Conservation (phyloP, 2,329 filamentous ascomycete species). For the Hymenoscyphus occultus region DNA sequence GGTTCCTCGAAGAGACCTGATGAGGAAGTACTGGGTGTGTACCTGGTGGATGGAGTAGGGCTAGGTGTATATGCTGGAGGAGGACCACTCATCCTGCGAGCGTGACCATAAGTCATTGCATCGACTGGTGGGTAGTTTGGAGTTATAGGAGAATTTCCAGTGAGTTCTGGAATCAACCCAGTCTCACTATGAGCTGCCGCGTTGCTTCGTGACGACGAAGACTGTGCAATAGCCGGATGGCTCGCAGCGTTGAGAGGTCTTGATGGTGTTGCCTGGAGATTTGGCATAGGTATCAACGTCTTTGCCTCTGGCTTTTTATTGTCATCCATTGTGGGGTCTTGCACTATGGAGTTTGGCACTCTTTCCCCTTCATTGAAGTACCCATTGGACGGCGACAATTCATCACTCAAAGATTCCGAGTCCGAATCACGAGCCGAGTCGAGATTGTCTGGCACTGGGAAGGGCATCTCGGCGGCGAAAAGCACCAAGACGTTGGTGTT, state of each 20-base stretch:
- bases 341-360: conserved; percentile 23
- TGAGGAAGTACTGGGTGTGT: conserved; percentile 7
- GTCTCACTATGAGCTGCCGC: conserved; percentile 19
- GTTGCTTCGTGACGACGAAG: conserved; percentile 24
- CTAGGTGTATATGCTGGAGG: conserved; percentile 32
- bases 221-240: conserved; percentile 21
- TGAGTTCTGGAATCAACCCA: conserved; percentile 14
- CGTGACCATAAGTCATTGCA: conserved; percentile 17
- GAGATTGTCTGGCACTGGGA: conserved; percentile 25
- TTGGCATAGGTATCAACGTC: conserved; percentile 25
- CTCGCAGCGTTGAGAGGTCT: conserved; percentile 20
- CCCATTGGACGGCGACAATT: conserved; percentile 33
- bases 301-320: conserved; percentile 27
- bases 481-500: conserved; percentile 4
- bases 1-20: conserved; percentile 5
- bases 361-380: conserved; percentile 31
- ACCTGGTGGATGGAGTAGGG: conserved; percentile 16
- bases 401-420: conserved; percentile 31
- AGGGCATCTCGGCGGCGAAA: conserved; percentile 17
- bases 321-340: conserved; percentile 28
- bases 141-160: conserved; percentile 18
- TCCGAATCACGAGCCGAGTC: conserved; percentile 28
- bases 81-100: conserved; percentile 23
- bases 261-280: conserved; percentile 18
- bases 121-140: conserved; percentile 18